Evolutionary conservation across 352 stramenopile species (phyloP).

Genomic region (Blastocystis sp.): DNA sequence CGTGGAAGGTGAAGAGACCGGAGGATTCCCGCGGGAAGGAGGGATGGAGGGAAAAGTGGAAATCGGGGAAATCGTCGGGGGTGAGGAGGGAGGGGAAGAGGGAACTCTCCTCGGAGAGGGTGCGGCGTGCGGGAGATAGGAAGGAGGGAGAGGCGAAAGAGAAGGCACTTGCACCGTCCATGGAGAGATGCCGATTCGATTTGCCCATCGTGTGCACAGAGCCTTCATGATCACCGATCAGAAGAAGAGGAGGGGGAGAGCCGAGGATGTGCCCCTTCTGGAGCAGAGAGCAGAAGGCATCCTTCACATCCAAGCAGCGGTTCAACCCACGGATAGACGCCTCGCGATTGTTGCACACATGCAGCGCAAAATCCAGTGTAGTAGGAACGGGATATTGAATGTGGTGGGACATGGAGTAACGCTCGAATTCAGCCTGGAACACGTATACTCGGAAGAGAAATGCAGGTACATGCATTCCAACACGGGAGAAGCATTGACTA

Average conservation of each 20-base stretch:
- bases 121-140: neutral
- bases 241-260: neutral
- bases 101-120: neutral
- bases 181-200: neutral
- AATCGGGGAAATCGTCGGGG: too few relatives aligned
- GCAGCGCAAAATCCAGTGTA: neutral
- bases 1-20: too few relatives aligned
- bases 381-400: neutral
- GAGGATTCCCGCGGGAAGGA: too few relatives aligned
- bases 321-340: neutral
- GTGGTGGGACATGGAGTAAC: neutral
- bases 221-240: neutral
- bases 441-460: constrained; percentile 20
- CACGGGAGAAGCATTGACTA: neutral
- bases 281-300: neutral
- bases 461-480: neutral
- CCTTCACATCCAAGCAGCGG: constrained; percentile 3
- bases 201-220: neutral
- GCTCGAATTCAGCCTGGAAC: neutral
- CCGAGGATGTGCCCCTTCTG: neutral
- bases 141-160: constrained; percentile 1
- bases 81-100: neutral
- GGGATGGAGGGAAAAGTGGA: too few relatives aligned
- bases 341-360: neutral
- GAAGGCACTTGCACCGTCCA: neutral